These are phyloP conservation scores for Knufia petricola DNA, from an alignment of 2,329 filamentous ascomycete genomes.

Conservation along the genomic window DNA sequence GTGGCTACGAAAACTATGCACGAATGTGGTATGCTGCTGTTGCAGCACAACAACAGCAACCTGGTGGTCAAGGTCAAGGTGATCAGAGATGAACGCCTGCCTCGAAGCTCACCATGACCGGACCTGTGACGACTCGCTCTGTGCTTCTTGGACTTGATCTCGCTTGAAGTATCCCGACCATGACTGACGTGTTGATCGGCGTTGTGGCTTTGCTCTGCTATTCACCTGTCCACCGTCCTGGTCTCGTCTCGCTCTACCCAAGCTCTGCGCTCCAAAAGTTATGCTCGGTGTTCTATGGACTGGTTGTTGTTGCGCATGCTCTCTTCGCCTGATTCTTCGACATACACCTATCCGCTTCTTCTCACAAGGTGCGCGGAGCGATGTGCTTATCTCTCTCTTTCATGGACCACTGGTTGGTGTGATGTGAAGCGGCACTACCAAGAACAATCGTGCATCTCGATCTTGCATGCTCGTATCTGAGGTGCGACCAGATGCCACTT, in stretches of 20 bases:
- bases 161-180: constrained; percentile 6
- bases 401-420: background rate
- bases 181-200: constrained; percentile 3
- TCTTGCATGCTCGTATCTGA: too few species aligned
- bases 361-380: background rate
- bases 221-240: constrained; percentile 2
- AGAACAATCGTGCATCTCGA: too few species aligned
- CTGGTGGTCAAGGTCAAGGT: constrained; percentile 24
- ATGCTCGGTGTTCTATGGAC: background rate
- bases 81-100: constrained; percentile 24
- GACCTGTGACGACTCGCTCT: constrained; percentile 17
- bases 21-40: constrained; percentile 71
- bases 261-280: background rate
- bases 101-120: constrained; percentile 20
- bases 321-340: background rate
- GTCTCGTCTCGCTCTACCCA: background rate
- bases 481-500: too few species aligned
- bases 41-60: constrained; percentile 46
- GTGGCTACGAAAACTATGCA: constrained; percentile 71
- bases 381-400: background rate
- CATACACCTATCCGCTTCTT: background rate
- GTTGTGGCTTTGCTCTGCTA: constrained; percentile 4
- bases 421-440: too few species aligned
- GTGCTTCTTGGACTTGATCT: constrained; percentile 6
- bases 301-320: background rate